Evolutionary conservation across 257 asterid species (phyloP).

Genomic region (Cinchona pubescens): DNA sequence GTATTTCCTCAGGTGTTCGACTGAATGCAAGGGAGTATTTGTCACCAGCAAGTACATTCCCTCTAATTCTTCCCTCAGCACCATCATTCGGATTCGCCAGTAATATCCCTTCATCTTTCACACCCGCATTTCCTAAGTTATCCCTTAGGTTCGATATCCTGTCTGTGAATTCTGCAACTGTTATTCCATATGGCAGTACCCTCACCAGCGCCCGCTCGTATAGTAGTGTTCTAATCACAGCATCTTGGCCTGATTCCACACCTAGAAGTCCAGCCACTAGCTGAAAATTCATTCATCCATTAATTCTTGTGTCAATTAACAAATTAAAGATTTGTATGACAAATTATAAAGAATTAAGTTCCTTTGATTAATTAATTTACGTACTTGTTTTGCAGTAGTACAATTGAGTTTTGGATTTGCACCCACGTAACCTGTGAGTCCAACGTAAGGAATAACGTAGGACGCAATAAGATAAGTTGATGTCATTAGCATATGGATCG

Average conservation of each 20-base stretch:
- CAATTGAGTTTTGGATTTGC: conserved; percentile 62
- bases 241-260: conserved; percentile 57
- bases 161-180: conserved; percentile 40
- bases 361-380: no score
- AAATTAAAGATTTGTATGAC: no score
- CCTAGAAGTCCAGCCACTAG: conserved; percentile 49
- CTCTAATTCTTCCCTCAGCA: conserved; percentile 52
- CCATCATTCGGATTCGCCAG: conserved; percentile 38
- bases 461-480: conserved; percentile 77
- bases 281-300: no score
- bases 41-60: conserved; percentile 63
- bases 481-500: conserved; percentile 73
- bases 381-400: conserved; percentile 49
- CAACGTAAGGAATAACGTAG: conserved; percentile 75
- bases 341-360: no score
- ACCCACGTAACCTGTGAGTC: conserved; percentile 93
- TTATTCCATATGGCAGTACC: conserved; percentile 27
- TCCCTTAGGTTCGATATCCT: conserved; percentile 36
- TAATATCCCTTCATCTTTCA: conserved; percentile 81
- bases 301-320: no score
- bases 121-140: conserved; percentile 48
- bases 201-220: background rate
- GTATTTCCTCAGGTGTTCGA: conserved; percentile 68
- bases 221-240: conserved; percentile 32
- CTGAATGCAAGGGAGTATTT: conserved; percentile 45